Percentiles rank a stretch among this genome's conserved stretches.
These are phyloP conservation scores for Yamadazyma membranifaciens DNA, from an alignment of 1,139 yeast genomes.

Conservation along the genomic window DNA sequence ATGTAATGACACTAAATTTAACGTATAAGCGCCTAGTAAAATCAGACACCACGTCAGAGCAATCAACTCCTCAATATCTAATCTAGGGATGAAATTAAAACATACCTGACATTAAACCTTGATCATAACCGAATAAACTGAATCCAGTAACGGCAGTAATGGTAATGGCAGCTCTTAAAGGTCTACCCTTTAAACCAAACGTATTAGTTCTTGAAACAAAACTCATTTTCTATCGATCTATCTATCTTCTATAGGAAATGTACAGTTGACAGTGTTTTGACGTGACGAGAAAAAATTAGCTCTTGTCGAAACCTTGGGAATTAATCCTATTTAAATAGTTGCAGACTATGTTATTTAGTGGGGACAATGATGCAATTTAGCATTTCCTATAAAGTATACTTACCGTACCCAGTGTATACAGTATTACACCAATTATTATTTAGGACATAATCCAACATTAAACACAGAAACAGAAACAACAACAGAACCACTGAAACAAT, in stretches of 20 bases:
- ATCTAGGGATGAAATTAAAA: no score
- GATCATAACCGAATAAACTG: constrained; percentile 71
- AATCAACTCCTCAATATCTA: no score
- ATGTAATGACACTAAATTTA: no score
- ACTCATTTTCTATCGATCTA: constrained; percentile 18
- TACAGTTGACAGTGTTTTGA: no score
- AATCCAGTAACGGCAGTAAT: constrained; percentile 62
- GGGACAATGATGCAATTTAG: neutral
- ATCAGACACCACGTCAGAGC: no score
- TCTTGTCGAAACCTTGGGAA: neutral
- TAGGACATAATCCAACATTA: no score
- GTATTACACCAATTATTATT: no score
- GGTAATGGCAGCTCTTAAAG: constrained; percentile 46
- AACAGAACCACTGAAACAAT: neutral
- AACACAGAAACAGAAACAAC: neutral
- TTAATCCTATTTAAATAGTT: neutral
- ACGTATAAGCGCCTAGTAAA: no score
- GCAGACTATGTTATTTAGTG: neutral
- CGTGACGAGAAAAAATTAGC: neutral
- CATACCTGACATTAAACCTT: constrained; percentile 61
- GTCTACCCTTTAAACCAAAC: constrained; percentile 47
- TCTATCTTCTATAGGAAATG: no score
- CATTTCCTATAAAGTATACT: neutral
- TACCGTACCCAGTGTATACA: no score
- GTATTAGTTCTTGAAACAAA: constrained; percentile 40